Conservation (phyloP, 2,329 filamentous ascomycete species). For the Juglanconis juglandina region DNA sequence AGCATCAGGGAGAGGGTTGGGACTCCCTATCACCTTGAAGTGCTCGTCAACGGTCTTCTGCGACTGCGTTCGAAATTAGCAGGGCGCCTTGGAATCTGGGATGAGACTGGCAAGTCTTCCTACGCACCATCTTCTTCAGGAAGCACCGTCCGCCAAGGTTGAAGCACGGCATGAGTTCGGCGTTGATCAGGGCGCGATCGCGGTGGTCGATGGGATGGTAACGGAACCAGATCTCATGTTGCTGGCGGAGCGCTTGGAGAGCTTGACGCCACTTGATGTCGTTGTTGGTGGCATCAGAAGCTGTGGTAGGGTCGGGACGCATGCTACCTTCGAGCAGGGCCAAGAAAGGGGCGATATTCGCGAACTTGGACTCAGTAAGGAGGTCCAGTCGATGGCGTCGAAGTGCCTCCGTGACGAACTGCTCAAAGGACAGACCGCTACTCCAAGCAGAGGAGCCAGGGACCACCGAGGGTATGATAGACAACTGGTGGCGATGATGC, state of each 20-base stretch:
- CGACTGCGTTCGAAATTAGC: not conserved
- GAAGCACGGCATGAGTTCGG: not conserved
- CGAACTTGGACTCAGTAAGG: no score
- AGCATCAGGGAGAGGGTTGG: not conserved
- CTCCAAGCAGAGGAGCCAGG: no score
- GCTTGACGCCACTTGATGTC: not conserved
- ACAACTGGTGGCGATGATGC: no score
- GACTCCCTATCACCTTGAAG: not conserved
- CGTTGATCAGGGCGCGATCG: slow-evolving; percentile 6
- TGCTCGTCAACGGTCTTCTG: slow-evolving; percentile 1
- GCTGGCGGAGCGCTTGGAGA: not conserved
- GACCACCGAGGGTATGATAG: no score
- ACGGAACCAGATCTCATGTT: slow-evolving; percentile 1
- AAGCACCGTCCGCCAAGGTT: not conserved
- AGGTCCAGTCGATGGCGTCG: no score
- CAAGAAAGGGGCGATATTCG: no score
- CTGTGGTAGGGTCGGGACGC: no score
- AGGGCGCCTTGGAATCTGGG: no score
- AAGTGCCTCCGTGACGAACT: no score
- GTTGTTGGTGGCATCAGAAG: not conserved
- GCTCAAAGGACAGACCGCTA: no score
- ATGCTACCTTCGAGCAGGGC: no score
- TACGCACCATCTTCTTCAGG: not conserved
- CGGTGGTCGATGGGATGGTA: not conserved
- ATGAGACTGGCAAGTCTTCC: not conserved